Evolutionary conservation across 2,329 filamentous ascomycete species (phyloP), one percentile per base, ranked within the genome.

Genomic region (Aspergillus intermedius): DNA sequence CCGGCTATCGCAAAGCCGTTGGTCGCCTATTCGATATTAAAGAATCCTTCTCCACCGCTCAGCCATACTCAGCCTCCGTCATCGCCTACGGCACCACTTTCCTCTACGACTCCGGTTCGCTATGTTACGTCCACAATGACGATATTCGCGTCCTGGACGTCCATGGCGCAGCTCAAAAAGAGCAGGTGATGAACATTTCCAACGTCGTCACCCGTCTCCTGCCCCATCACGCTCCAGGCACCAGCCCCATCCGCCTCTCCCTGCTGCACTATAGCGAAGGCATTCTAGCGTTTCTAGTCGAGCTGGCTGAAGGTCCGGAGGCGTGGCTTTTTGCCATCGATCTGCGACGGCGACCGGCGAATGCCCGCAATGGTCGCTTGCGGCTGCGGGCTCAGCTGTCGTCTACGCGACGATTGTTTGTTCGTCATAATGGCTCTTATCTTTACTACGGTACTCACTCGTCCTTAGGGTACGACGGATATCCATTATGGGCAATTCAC

Each of bases 371-470:
- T 4, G 56, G 63, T 25, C 63, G 67, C 21, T 52, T 82, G 13
- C 57, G 80, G 2, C 64, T 76, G 10, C 65, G 62, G 12, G 62
- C 62, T 28, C 66, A 49, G 42, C 64, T 82, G 37, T 59, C 69
- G 13, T 76, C 76, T 22, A 73, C 71, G 2, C 68, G 74, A 23
- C 82, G 78, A 51, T 66, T 89, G 1, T 87, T 89, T 62, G 83
- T 86, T 3, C 78, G 86, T 8, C 85, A 88, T 52, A 80, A 81
- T 50, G 58, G 64, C 1, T 59, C 74, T 1, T 82, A 79, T 61
- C 71, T 90, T 2, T 85, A 83, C 58, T 86, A 80, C 55, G 86
- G 84, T 4, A 84, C 81, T 0, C 79, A 83, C 62, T 82, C 78
- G 0, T 75, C 75, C 5, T 60, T 70, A 3, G 76, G 74, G 4